Evolutionary conservation across 2,329 filamentous ascomycete genomes (phyloP).

Genomic region (Sporothrix schenckii): DNA sequence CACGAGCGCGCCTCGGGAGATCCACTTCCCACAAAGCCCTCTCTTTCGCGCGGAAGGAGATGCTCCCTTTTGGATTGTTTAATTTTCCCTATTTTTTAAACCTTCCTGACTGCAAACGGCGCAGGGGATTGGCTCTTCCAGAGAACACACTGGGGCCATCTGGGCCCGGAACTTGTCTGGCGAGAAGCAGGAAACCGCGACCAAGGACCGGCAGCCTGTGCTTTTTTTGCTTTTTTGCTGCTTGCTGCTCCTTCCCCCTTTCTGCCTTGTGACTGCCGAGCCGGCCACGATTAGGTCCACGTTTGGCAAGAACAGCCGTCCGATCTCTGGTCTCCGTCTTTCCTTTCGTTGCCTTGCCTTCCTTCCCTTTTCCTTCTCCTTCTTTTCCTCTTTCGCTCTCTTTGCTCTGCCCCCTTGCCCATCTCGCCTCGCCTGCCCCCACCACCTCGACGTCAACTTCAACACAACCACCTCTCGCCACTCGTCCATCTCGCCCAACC

Average conservation of each 20-base stretch:
- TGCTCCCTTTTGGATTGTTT: constrained; percentile 10
- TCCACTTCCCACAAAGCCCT: constrained; percentile 19
- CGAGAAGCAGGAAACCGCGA: constrained; percentile 8
- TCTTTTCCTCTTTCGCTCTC: constrained; percentile 13
- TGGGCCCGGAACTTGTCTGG: constrained; percentile 22
- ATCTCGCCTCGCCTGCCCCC: neutral
- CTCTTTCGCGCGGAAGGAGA: constrained; percentile 20
- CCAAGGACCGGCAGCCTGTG: constrained; percentile 8
- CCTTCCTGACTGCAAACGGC: neutral
- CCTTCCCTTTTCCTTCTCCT: neutral
- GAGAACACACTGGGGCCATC: constrained; percentile 3
- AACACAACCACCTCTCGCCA: neutral
- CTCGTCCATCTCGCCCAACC: neutral
- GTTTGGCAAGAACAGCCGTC: constrained; percentile 24
- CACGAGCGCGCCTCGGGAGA: constrained; percentile 25
- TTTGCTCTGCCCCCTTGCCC: neutral
- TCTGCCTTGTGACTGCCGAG: constrained; percentile 31
- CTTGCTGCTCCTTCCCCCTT: neutral
- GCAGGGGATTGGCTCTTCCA: constrained; percentile 4
- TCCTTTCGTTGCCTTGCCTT: constrained; percentile 11
- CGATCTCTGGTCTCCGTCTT: neutral
- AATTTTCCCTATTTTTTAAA: neutral
- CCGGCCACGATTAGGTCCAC: constrained; percentile 28
- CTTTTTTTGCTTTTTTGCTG: neutral
- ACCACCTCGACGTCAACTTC: constrained; percentile 1